phyloP scores from a whole-genome alignment of 768 basidiomycete species.

The Tulasnella sp. region DNA sequence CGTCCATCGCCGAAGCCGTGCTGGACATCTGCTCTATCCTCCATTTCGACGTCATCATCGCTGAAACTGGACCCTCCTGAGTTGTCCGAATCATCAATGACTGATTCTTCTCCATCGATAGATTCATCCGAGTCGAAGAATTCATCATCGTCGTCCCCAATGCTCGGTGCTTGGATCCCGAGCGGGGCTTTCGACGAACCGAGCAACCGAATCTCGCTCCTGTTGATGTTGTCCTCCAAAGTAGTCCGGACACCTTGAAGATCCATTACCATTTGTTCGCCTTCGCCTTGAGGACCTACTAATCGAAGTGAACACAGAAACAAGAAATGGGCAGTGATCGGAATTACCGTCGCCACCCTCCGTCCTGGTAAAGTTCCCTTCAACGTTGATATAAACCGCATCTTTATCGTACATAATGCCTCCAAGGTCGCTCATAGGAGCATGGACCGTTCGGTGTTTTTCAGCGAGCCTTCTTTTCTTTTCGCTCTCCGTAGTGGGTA shows the following conservation, averaged over 20 bases:
- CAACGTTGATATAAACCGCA: conserved; percentile 95
- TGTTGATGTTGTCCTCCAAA: conserved; percentile 70
- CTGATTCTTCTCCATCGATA: conserved; percentile 24
- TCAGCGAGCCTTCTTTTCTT: conserved; percentile 82
- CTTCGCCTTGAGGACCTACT: conserved; percentile 75
- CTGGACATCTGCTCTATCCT: conserved; percentile 23
- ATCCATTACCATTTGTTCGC: conserved; percentile 96
- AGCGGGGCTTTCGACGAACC: conserved; percentile 69
- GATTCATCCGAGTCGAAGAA: conserved; percentile 21
- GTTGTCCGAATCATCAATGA: conserved; percentile 10
- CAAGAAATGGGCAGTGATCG: conserved; percentile 28
- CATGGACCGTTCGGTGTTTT: conserved; percentile 88
- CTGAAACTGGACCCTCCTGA: conserved; percentile 25
- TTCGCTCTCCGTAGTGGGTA: conserved; percentile 85
- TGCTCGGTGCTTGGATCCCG: conserved; percentile 26
- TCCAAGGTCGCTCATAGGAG: conserved; percentile 98
- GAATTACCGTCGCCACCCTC: conserved; percentile 36
- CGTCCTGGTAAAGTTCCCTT: conserved; percentile 84
- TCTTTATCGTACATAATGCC: conserved; percentile 97
- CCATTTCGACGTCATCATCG: conserved; percentile 22
- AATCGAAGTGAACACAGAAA: not conserved
- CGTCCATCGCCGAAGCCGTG: conserved; percentile 31
- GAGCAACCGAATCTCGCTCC: conserved; percentile 73
- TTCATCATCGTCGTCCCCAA: conserved; percentile 28
- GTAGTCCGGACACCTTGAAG: conserved; percentile 78